Evolutionary conservation across 2,329 filamentous ascomycete genomes (phyloP), one percentile per base, ranked within the genome.

Genomic region (Dactylellina drechsleri): DNA sequence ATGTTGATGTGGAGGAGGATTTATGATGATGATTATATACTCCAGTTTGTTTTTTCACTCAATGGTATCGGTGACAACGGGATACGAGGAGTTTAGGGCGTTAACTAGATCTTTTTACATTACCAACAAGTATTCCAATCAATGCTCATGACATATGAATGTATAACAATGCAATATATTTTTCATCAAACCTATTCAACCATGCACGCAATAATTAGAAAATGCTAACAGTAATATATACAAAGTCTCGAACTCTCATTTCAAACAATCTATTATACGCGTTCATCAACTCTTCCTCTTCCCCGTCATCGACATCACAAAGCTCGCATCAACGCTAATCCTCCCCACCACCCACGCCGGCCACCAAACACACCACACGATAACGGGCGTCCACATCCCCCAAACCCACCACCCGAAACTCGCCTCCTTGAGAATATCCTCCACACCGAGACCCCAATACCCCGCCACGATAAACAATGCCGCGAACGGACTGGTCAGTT

Each of bases 341-440:
- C 77, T 71, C 16, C 65, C 91, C 5, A 89, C 86, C 43, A 95
- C 82, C 93, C 93, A 97, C 6, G 92, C 92, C 0, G 93, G 93
- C 91, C 92, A 95, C 93, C 93, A 97, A 50, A 97, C 89, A 81
- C 92, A 91, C 92, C 93, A 97, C n/a, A 97, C 86, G 10, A 96
- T 88, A 16, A 97, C 88, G 73, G 92, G 90, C 0, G 93, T 96
- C 84, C 93, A 96, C 86, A 95, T 88, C 0, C 92, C 92, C 88
- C 90, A 93, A 12, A 97, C 89, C 80, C 92, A 87, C 93, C 93
- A 97, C 0, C 91, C 93, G 81, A 95, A 93, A 4, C 91, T 92
- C 0, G 92, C 91, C 80, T 91, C 86, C 28, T 85, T 85, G 60
- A 97, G 82, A 1, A 95, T 85, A 1, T 87, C 82, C 50, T 84